A percentile compares a stretch with the other conserved stretches of the same genome.
These are phyloP conservation scores for Lepidium africanum DNA, from an alignment of 345 rosid species.

Conservation along the genomic window DNA sequence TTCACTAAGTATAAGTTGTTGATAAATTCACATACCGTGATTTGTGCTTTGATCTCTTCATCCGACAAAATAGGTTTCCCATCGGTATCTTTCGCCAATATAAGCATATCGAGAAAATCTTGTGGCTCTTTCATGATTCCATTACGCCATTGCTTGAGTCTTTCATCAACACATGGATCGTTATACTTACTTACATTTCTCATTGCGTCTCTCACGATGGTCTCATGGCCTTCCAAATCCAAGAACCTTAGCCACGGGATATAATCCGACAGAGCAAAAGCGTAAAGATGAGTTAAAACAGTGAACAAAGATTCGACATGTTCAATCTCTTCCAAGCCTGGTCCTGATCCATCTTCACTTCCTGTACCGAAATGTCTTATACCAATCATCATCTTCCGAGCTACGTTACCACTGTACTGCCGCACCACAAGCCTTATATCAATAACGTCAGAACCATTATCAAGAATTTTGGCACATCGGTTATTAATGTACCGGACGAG, in stretches of 20 bases:
- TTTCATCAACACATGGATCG: slow-evolving; percentile 40
- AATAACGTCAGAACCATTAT: not conserved
- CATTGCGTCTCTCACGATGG: slow-evolving; percentile 18
- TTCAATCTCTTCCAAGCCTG: slow-evolving; percentile 40
- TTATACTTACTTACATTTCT: slow-evolving; percentile 34
- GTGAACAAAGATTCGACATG: slow-evolving; percentile 40
- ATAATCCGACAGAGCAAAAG: slow-evolving; percentile 48
- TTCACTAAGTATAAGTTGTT: not conserved
- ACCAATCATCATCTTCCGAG: slow-evolving; percentile 32
- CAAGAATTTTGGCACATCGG: not conserved
- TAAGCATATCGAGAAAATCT: slow-evolving; percentile 40
- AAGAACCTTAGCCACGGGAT: slow-evolving; percentile 36
- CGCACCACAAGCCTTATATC: slow-evolving; percentile 27
- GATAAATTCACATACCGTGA: slow-evolving; percentile 22
- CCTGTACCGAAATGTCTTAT: slow-evolving; percentile 34
- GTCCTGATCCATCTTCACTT: slow-evolving; percentile 35
- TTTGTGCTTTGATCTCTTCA: slow-evolving; percentile 49
- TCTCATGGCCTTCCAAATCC: slow-evolving; percentile 53
- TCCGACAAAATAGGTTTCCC: slow-evolving; percentile 31
- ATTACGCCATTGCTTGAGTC: slow-evolving; percentile 35
- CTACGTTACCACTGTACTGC: slow-evolving; percentile 43
- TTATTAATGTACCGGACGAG: slow-evolving; percentile 30
- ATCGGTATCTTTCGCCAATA: slow-evolving; percentile 16
- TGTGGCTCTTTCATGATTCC: slow-evolving; percentile 22
- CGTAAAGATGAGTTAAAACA: slow-evolving; percentile 23